Percentiles rank a stretch among this genome's conserved stretches.
Conservation (phyloP, 139 green algal species). For the Trebouxia sp. region DNA sequence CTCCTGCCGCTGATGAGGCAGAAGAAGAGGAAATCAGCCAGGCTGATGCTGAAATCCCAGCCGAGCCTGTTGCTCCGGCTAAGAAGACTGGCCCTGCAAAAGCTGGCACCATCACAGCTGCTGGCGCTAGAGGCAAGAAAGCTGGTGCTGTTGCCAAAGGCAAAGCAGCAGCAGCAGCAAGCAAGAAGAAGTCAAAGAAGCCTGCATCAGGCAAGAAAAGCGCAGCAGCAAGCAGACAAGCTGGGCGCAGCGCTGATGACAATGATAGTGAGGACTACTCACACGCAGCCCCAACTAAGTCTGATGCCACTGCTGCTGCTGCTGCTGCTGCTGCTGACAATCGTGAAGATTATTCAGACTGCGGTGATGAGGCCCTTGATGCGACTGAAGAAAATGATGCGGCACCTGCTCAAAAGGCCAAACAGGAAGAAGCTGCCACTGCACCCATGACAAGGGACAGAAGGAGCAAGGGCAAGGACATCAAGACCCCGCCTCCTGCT, state of each 20-base stretch:
- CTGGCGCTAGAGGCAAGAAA: neutral
- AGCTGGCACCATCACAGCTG: neutral
- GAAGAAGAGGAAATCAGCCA: neutral
- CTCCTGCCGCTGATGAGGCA: neutral
- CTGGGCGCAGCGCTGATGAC: neutral
- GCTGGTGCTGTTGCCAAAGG: neutral
- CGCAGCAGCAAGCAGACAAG: neutral
- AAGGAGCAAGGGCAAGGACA: neutral
- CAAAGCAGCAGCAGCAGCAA: neutral
- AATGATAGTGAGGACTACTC: too few relatives aligned
- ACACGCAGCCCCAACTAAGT: too few relatives aligned
- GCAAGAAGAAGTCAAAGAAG: neutral
- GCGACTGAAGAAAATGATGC: neutral
- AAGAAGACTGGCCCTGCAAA: neutral
- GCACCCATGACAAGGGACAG: neutral
- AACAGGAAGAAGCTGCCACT: neutral
- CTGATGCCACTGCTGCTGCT: neutral
- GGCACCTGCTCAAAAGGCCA: neutral
- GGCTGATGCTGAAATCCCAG: neutral
- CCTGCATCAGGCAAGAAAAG: too few relatives aligned
- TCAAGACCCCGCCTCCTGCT: neutral
- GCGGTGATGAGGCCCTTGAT: neutral
- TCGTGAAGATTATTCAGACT: neutral
- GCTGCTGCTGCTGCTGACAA: neutral
- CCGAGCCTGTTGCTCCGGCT: neutral